Conservation (phyloP, 805 yeast genomes). For the Starmerella stellata region DNA sequence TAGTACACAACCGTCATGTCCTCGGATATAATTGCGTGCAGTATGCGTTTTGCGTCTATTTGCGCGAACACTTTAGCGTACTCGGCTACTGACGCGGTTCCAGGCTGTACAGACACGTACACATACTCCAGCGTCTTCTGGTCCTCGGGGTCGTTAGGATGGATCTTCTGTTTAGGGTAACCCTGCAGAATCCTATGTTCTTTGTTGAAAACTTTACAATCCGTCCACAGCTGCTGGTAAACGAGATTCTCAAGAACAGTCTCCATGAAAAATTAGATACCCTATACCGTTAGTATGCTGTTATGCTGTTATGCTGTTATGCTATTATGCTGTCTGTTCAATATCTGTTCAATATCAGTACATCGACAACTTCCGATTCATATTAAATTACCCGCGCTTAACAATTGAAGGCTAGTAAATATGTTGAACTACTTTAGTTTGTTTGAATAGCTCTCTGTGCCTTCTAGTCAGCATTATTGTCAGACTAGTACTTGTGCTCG, state of each 20-base stretch:
- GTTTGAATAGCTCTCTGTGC: too few species aligned
- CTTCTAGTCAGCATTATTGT: too few species aligned
- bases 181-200: conserved; percentile 17
- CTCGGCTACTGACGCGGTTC: conserved; percentile 21
- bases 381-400: too few species aligned
- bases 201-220: neutral
- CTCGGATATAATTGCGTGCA: conserved; percentile 28
- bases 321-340: too few species aligned
- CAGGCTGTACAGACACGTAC: conserved; percentile 15
- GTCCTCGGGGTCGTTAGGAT: conserved; percentile 21
- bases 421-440: too few species aligned
- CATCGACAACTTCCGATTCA: too few species aligned
- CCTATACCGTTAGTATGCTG: too few species aligned
- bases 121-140: conserved; percentile 14
- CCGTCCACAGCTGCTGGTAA: conserved; percentile 26
- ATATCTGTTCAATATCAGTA: too few species aligned
- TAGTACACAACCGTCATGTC: conserved; percentile 30
- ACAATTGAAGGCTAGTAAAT: too few species aligned
- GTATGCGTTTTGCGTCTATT: conserved; percentile 16
- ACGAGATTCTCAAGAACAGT: conserved; percentile 16
- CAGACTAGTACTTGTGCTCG: too few species aligned
- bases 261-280: too few species aligned
- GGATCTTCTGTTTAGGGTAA: conserved; percentile 23
- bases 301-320: too few species aligned
- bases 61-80: conserved; percentile 22